A percentile compares a stretch with the other conserved stretches of the same genome.
Conservation (phyloP, 2,329 filamentous ascomycete species). For the Akanthomyces uredinophilus region DNA sequence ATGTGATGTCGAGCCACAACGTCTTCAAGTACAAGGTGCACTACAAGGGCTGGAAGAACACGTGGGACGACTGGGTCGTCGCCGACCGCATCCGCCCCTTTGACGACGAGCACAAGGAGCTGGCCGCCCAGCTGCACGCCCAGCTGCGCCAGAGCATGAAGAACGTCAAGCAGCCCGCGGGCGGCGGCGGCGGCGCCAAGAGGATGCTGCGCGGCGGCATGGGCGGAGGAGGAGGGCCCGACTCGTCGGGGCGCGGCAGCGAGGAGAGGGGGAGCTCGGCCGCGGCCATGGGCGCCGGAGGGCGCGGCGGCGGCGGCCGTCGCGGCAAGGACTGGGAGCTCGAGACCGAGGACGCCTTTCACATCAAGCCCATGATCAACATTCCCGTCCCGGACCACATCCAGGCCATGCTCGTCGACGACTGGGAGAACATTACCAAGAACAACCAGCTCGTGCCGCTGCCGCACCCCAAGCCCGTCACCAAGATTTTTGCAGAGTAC, state of each 20-base stretch:
- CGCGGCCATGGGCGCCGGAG: slow-evolving; percentile 48
- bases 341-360: slow-evolving; percentile 87
- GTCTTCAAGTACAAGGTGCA: slow-evolving; percentile 87
- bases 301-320: slow-evolving; percentile 62
- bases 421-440: slow-evolving; percentile 98
- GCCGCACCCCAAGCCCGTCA: slow-evolving; percentile 70
- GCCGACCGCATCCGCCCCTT: slow-evolving; percentile 91
- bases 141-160: slow-evolving; percentile 60
- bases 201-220: not conserved
- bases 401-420: slow-evolving; percentile 89
- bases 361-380: slow-evolving; percentile 77
- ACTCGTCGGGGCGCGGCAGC: slow-evolving; percentile 60
- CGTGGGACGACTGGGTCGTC: slow-evolving; percentile 98
- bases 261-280: slow-evolving; percentile 62
- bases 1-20: slow-evolving; percentile 63
- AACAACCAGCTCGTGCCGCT: slow-evolving; percentile 84
- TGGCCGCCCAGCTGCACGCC: slow-evolving; percentile 68
- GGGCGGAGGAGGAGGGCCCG: slow-evolving; percentile 36
- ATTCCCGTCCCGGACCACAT: slow-evolving; percentile 82
- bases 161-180: slow-evolving; percentile 40
- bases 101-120: slow-evolving; percentile 89
- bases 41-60: slow-evolving; percentile 99
- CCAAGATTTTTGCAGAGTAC: slow-evolving; percentile 76
- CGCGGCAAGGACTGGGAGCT: slow-evolving; percentile 75
- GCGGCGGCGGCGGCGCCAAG: no score